These are phyloP conservation scores for Pulveroboletus sp. DNA, from an alignment of 768 basidiomycete genomes.

Conservation along the genomic window DNA sequence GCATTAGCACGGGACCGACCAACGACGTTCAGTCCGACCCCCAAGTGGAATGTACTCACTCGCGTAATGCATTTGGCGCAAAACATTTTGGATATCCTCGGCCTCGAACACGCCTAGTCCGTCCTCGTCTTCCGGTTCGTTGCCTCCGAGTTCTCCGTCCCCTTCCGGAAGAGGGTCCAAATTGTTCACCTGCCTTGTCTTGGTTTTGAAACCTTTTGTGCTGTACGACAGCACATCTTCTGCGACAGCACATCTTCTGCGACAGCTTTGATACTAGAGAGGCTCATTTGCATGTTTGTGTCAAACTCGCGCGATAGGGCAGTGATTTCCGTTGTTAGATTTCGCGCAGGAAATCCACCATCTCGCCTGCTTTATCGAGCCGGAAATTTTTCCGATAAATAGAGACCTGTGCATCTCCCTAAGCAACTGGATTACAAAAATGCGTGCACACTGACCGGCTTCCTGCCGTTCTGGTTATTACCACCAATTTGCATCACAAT, in stretches of 20 bases:
- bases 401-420: background rate
- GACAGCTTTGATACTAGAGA: background rate
- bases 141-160: no score
- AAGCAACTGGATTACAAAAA: background rate
- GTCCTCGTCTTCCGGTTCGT: background rate
- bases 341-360: slow-evolving; percentile 5
- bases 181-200: no score
- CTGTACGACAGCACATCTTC: background rate
- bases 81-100: background rate
- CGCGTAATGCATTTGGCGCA: background rate
- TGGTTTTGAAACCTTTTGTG: background rate
- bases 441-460: background rate
- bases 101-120: background rate
- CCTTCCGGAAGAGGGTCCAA: background rate
- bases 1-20: background rate
- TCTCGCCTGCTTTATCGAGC: background rate
- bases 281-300: background rate
- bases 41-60: background rate
- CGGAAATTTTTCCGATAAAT: background rate
- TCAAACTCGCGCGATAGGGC: background rate
- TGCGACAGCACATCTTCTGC: no score
- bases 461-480: no score
- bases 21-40: background rate
- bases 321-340: background rate
- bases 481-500: background rate